A percentile compares a stretch with the other conserved stretches of the same genome.
Evolutionary conservation across 1,284 basidiomycete species (phyloP).

Genomic region (Ganoderma leucocontextum): DNA sequence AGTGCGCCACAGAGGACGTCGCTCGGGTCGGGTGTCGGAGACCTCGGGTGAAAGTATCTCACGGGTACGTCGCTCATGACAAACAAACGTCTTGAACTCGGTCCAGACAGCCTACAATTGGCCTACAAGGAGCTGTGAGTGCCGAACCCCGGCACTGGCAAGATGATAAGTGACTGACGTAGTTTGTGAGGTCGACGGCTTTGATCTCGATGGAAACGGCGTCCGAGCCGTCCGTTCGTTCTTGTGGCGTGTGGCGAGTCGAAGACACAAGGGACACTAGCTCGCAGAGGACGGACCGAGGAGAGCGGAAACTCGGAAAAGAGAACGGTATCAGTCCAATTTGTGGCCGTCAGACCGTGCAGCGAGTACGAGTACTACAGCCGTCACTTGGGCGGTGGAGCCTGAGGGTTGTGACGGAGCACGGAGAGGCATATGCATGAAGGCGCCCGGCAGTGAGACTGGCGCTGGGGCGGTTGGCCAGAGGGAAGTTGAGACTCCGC

Average conservation of each 20-base stretch:
- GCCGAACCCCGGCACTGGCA: not conserved
- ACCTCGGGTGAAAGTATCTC: conserved; percentile 9
- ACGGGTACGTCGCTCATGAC: not conserved
- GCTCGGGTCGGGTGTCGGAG: not conserved
- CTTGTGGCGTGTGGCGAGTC: not conserved
- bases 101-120: not conserved
- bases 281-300: not conserved
- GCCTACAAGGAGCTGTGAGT: not conserved
- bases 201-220: not conserved
- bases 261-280: not conserved
- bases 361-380: not conserved
- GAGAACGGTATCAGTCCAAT: not conserved
- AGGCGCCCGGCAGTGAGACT: not conserved
- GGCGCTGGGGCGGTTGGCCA: conserved; percentile 1
- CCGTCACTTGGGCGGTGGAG: not conserved
- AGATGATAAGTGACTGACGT: conserved; percentile 2
- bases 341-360: not conserved
- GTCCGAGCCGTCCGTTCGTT: not conserved
- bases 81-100: not conserved
- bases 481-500: conserved; percentile 38
- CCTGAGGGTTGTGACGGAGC: not conserved
- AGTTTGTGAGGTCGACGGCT: not conserved
- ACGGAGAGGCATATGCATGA: not conserved
- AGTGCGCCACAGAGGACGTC: not conserved
- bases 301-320: not conserved